These are phyloP conservation scores for Collariella sp. DNA, from an alignment of 495 filamentous ascomycete species.

Conservation along the genomic window DNA sequence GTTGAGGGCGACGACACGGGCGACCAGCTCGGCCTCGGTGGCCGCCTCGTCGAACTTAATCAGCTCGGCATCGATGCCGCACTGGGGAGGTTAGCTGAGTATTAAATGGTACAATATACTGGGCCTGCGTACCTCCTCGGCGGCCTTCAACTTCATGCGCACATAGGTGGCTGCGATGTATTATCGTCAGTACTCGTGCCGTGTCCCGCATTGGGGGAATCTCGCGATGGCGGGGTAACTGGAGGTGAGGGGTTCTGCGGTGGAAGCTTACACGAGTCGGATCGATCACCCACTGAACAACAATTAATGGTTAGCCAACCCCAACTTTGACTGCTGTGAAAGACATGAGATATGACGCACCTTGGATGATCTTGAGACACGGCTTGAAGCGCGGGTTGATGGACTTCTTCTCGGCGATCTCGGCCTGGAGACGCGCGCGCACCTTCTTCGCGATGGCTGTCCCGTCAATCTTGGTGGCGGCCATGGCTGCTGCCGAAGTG, in stretches of 20 bases:
- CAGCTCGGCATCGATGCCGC: constrained; percentile 79
- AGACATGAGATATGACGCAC: constrained; percentile 39
- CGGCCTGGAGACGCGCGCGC: constrained; percentile 62
- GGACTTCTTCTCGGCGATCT: constrained; percentile 75
- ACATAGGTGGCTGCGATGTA: constrained; percentile 76
- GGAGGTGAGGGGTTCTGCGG: constrained; percentile 1
- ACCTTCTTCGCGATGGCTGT: constrained; percentile 88
- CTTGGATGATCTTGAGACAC: constrained; percentile 85
- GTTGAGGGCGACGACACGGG: constrained; percentile 72
- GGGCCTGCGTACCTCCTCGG: constrained; percentile 60
- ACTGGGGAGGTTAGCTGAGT: constrained; percentile 38
- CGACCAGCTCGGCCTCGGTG: constrained; percentile 76
- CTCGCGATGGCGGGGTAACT: constrained; percentile 2
- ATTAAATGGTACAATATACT: not conserved
- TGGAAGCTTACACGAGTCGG: constrained; percentile 71
- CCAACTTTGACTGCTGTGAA: constrained; percentile 1
- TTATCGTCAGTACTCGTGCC: constrained; percentile 5
- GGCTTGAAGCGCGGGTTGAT: constrained; percentile 80
- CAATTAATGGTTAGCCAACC: constrained; percentile 11
- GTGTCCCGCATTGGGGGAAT: constrained; percentile 22
- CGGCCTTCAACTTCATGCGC: constrained; percentile 98
- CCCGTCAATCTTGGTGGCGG: constrained; percentile 88
- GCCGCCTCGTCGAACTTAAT: constrained; percentile 73
- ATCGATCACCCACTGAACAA: constrained; percentile 67
- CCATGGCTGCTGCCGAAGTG: constrained; percentile 54